These are phyloP conservation scores for Diaporthe vexans DNA, from an alignment of 2,329 filamentous ascomycete genomes.

Conservation along the genomic window DNA sequence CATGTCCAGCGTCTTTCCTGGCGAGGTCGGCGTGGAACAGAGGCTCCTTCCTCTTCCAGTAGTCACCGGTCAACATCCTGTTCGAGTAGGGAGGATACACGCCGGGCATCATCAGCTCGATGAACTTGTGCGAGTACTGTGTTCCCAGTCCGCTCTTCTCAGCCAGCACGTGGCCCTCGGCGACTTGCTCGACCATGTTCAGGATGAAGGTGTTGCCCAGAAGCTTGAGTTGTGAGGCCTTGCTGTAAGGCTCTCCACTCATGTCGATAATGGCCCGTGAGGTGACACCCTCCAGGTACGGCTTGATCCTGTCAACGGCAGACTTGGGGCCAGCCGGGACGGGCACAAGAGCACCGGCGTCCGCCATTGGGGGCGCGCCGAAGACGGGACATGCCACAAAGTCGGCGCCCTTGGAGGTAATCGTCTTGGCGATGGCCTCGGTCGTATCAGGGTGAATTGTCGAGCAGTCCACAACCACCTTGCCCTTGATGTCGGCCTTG, in stretches of 20 bases:
- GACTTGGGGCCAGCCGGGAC: constrained; percentile 77
- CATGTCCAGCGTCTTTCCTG: constrained; percentile 85
- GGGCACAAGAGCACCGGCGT: constrained; percentile 78
- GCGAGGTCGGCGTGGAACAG: constrained; percentile 87
- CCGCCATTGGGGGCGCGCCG: constrained; percentile 78
- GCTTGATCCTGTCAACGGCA: constrained; percentile 74
- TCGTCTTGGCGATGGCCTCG: constrained; percentile 71
- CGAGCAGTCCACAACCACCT: constrained; percentile 89
- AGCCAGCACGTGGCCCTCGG: constrained; percentile 82
- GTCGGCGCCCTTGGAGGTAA: constrained; percentile 72
- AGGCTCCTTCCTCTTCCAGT: constrained; percentile 82
- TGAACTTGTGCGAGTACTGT: constrained; percentile 77
- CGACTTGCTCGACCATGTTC: constrained; percentile 84
- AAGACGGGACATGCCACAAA: constrained; percentile 83
- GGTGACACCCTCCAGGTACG: constrained; percentile 81
- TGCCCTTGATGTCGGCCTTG: constrained; percentile 70
- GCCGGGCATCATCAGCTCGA: constrained; percentile 82
- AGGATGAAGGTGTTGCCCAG: constrained; percentile 90
- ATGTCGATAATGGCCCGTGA: constrained; percentile 79
- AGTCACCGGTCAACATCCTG: constrained; percentile 82
- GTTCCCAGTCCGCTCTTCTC: constrained; percentile 85
- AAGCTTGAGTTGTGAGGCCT: constrained; percentile 81
- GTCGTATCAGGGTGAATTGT: constrained; percentile 89
- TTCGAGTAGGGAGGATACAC: constrained; percentile 81
- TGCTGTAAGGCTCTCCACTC: constrained; percentile 75